Conservation (phyloP, 768 basidiomycete species). For the Dendrothele bispora region DNA sequence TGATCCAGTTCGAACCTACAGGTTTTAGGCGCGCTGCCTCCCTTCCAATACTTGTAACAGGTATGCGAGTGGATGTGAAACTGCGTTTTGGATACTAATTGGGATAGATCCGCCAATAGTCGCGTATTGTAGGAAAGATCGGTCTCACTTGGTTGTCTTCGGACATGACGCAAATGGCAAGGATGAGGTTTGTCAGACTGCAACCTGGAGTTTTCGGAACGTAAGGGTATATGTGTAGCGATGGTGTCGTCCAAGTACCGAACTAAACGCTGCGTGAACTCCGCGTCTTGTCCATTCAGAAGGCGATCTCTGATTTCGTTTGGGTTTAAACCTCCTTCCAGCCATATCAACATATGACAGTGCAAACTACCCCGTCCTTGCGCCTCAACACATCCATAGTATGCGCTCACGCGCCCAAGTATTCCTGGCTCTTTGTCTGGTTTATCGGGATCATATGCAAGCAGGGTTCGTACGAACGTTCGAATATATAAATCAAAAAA, state of each 20-base stretch:
- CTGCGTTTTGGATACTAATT: slow-evolving; percentile 26
- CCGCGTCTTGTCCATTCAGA: neutral
- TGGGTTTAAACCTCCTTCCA: neutral
- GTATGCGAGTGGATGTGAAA: slow-evolving; percentile 30
- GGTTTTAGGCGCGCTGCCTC: slow-evolving; percentile 15
- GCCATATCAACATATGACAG: neutral
- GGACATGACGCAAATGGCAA: slow-evolving; percentile 13
- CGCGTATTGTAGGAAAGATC: neutral
- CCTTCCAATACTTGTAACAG: slow-evolving; percentile 38
- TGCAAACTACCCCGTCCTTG: too few species aligned
- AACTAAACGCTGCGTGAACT: neutral
- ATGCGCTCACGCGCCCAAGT: slow-evolving; percentile 19
- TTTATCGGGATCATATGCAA: slow-evolving; percentile 12
- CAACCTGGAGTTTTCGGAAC: too few species aligned
- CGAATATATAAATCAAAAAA: slow-evolving; percentile 18
- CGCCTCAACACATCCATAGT: slow-evolving; percentile 31
- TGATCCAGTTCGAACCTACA: slow-evolving; percentile 32
- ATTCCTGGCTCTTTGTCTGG: slow-evolving; percentile 12
- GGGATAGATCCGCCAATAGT: slow-evolving; percentile 17
- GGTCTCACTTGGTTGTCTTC: neutral
- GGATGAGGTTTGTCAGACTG: slow-evolving; percentile 16
- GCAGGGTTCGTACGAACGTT: slow-evolving; percentile 10
- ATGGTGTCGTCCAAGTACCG: neutral
- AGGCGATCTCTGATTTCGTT: neutral
- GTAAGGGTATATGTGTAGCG: too few species aligned